These are phyloP conservation scores for Anisodus acutangulus DNA, from an alignment of 257 asterid genomes.

Conservation along the genomic window DNA sequence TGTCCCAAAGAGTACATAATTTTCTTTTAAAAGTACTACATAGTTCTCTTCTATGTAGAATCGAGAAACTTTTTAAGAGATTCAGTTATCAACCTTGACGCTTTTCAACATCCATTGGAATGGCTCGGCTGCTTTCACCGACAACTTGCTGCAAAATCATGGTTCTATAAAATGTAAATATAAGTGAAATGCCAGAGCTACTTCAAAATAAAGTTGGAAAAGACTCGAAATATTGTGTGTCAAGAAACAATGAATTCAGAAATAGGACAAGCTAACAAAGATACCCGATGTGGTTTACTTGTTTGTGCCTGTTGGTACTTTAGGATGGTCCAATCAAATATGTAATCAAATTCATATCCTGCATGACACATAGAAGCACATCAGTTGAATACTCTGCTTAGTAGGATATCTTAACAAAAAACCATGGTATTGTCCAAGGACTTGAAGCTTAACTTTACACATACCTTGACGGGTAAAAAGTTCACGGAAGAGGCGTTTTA, in stretches of 20 bases:
- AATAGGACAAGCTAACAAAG: slow-evolving; percentile 29
- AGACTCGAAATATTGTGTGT: neutral
- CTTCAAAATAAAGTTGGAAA: neutral
- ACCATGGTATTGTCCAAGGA: neutral
- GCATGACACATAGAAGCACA: slow-evolving; percentile 41
- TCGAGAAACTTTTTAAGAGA: neutral
- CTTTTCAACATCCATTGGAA: slow-evolving; percentile 58
- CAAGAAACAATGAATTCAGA: slow-evolving; percentile 27
- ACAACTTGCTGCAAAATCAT: slow-evolving; percentile 53
- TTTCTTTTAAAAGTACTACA: neutral
- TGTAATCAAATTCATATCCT: slow-evolving; percentile 90
- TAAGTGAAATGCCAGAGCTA: neutral
- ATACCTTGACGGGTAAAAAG: slow-evolving; percentile 91
- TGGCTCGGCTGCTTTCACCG: slow-evolving; percentile 85
- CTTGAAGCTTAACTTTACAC: slow-evolving; percentile 30
- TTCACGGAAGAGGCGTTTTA: slow-evolving; percentile 90
- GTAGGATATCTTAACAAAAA: neutral
- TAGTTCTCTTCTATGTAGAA: neutral
- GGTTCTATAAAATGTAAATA: neutral
- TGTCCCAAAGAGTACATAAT: neutral
- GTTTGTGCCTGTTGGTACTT: slow-evolving; percentile 94
- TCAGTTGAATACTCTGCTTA: slow-evolving; percentile 14
- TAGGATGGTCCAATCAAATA: slow-evolving; percentile 97
- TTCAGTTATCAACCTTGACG: slow-evolving; percentile 61
- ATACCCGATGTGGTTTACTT: slow-evolving; percentile 82